Evolutionary conservation across 805 yeast species (phyloP), one percentile per base, ranked within the genome.

Genomic region (Candida nemodendra): DNA sequence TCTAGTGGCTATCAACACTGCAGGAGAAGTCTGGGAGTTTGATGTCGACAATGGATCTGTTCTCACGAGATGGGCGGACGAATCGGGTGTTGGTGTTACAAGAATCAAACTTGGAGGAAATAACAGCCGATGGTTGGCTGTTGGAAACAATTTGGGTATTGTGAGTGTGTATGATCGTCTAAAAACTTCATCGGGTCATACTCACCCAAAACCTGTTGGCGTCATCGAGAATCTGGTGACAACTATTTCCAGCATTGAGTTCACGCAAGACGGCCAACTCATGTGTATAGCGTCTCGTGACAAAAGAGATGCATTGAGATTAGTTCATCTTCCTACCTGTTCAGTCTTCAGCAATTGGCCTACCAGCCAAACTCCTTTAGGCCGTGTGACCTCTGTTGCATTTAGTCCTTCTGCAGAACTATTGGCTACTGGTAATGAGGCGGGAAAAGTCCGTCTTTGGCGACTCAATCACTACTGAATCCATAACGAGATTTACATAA

Each of bases 301-400:
- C 4, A 79, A 81, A 65, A 79, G 82, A 52, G 98, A 93, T 61
- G 86, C 96, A 3, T 68, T 93, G 44, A 76, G 90, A 54, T 60
- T 93, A 47, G 90, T 88, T 9, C 98, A 93, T 58, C 64, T 91
- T 40, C 96, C 97, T 16, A 74, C 85, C 18, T 87, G 91, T 47
- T 76, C 86, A 14, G 95, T 87, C 5, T 93, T 81, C 65, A 72
- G 81, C 33, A 93, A 93, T 68, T 93, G 99, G 99, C 99, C 99
- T 13, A 93, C 98, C 2, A 81, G 91, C 36, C 89, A 89, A 5
- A 91, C 99, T 1, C 98, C 99, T 9, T 72, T 93, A 49, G 99
- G 99, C n/a, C 79, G 83, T 49, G 96, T 93, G 23, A 86, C 96
- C 0, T 64, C 81, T 13, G 82, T 79, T 2, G 76, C 79, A 12